Base-by-base conservation (phyloP, 2,329 filamentous ascomycete genomes). In the Colletotrichum acutatum region DNA sequence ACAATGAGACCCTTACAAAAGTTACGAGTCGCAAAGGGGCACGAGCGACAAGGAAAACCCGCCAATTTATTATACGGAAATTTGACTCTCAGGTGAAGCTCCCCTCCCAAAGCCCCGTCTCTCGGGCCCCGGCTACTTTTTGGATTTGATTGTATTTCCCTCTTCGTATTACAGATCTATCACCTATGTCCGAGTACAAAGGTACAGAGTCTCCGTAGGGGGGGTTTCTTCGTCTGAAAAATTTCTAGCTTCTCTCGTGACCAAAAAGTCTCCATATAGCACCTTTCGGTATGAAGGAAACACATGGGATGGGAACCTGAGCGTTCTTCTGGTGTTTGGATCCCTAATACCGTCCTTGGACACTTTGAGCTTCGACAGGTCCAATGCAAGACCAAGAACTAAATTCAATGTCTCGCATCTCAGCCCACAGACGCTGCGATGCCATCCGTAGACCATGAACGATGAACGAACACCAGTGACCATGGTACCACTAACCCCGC, bases 41-140 rank as follows among this genome's bases (percentile, higher is more conserved):
- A 57, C 66, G 66, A 69, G 66, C 66, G 46, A 54, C 28, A 9
- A 22, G 22, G 32, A n/a, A n/a, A 30, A 53, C 60, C 42, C 24
- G 63, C 70, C 66, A 72, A 70, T 65, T 59, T 49, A 49, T n/a
- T n/a, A 49, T 34, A 59, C 70, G 66, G 70, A 72, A 72, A 72
- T 72, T 65, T 70, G 70, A 54, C 54, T 19, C 54, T 72, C 66
- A 70, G 70, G 66, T 70, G 42, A 49, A 60, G 70, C 60, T 46
- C 60, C 37, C 37, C 37, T 16, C 37, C 37, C 14, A 42, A 14
- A 42, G 37, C 37, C 14, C n/a, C n/a, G n/a, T n/a, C n/a, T n/a
- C n/a, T n/a, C n/a, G n/a, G n/a, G n/a, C n/a, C n/a, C 66, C 46
- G 46, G 19, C 42, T 37, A 28, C 54, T 37, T 54, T 49, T 61